Evolutionary conservation across 257 asterid genomes (phyloP).

Genomic region (Penstemon davidsonii): DNA sequence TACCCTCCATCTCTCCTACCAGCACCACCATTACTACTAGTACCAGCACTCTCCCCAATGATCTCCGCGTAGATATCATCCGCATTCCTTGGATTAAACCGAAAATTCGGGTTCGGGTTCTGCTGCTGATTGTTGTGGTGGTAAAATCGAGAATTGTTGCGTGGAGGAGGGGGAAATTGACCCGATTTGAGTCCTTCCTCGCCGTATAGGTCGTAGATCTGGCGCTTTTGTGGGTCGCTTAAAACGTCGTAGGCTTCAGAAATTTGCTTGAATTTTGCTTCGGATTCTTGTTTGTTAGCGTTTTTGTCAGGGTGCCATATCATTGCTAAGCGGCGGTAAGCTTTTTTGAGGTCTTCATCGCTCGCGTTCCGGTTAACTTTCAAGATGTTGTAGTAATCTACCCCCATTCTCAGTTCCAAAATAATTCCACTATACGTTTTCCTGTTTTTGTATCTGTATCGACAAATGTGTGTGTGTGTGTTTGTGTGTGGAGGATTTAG

Average conservation of each 20-base stretch:
- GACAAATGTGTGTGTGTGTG: too few relatives aligned
- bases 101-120: conserved; percentile 76
- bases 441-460: too few relatives aligned
- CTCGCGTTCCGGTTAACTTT: conserved; percentile 93
- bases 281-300: conserved; percentile 71
- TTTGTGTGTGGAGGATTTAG: too few relatives aligned
- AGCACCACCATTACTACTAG: conserved; percentile 31
- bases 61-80: conserved; percentile 85
- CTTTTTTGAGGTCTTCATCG: conserved; percentile 81
- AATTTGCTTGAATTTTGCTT: conserved; percentile 91
- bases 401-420: conserved; percentile 57
- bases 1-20: conserved; percentile 14
- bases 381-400: conserved; percentile 93
- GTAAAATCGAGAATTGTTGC: conserved; percentile 39
- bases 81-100: conserved; percentile 87
- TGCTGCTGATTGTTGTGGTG: conserved; percentile 40
- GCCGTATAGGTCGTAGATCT: conserved; percentile 97
- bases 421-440: too few relatives aligned
- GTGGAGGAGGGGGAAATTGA: conserved; percentile 65
- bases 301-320: conserved; percentile 99
- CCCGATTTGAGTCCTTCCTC: conserved; percentile 94
- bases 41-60: conserved; percentile 65
- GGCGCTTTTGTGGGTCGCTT: conserved; percentile 98
- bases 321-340: conserved; percentile 90
- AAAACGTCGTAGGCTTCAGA: conserved; percentile 95